phyloP scores from a whole-genome alignment of 345 rosid genomes.

The Eucalyptus polyanthemos region DNA sequence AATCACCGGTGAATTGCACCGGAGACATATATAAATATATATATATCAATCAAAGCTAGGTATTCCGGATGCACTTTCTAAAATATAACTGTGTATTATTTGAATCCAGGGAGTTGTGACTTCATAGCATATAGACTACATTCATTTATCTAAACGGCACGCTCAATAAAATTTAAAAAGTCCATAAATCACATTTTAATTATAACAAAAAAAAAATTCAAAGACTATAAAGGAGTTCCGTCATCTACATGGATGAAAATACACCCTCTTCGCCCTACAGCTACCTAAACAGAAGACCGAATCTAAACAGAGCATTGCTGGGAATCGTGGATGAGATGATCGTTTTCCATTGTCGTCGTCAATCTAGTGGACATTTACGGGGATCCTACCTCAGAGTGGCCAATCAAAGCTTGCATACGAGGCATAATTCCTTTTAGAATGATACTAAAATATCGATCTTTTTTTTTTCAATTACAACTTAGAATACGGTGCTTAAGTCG shows the following conservation, averaged over 20 bases:
- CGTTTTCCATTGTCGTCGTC: not conserved
- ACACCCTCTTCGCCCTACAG: not conserved
- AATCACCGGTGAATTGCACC: not conserved
- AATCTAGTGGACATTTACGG: not conserved
- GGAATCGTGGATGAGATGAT: not conserved
- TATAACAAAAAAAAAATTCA: not conserved
- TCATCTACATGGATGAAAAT: not conserved
- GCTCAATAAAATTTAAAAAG: not conserved
- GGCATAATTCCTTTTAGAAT: not conserved
- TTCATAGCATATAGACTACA: not conserved
- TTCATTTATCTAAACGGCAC: not conserved
- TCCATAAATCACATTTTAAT: not conserved
- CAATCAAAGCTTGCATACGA: not conserved
- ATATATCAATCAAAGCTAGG: not conserved
- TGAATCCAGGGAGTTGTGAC: not conserved
- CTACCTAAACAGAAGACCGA: not conserved
- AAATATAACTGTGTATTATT: not conserved
- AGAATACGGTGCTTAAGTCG: not conserved
- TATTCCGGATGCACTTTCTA: not conserved
- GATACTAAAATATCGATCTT: not conserved
- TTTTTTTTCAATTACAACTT: not conserved
- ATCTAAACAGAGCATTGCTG: not conserved
- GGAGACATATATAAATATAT: not conserved
- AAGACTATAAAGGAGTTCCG: not conserved
- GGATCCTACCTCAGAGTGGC: not conserved